Conservation (phyloP, 768 basidiomycete species). For the Favolaschia claudopus region DNA sequence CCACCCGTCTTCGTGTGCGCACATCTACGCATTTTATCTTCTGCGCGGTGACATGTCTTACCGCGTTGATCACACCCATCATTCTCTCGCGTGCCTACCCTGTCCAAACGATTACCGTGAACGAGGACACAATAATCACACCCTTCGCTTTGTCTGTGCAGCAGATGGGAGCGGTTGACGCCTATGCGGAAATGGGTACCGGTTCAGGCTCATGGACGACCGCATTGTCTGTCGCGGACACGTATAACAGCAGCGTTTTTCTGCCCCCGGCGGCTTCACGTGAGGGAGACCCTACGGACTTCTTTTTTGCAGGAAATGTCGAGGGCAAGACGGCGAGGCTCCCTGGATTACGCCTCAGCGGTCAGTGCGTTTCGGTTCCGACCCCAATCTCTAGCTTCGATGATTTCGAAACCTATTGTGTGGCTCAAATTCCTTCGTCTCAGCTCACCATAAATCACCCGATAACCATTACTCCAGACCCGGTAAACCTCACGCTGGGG, state of each 20-base stretch:
- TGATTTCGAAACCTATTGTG: slow-evolving; percentile 6
- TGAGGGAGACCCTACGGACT: slow-evolving; percentile 9
- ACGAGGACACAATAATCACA: slow-evolving; percentile 6
- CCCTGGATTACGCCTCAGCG: slow-evolving; percentile 27
- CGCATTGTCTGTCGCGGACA: slow-evolving; percentile 11
- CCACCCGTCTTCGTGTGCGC: slow-evolving; percentile 13
- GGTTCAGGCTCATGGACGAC: slow-evolving; percentile 27
- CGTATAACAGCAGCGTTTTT: slow-evolving; percentile 25
- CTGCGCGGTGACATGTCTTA: slow-evolving; percentile 26
- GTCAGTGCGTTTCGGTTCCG: slow-evolving; percentile 18
- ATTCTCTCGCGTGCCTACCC: slow-evolving; percentile 27
- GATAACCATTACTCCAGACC: neutral
- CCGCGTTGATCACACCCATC: slow-evolving; percentile 27
- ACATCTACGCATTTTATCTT: slow-evolving; percentile 24
- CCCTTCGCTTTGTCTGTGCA: slow-evolving; percentile 7
- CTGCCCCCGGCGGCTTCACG: slow-evolving; percentile 5
- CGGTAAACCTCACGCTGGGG: neutral
- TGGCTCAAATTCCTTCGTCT: slow-evolving; percentile 10
- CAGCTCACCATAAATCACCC: too few relatives aligned
- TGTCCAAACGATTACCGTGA: slow-evolving; percentile 16
- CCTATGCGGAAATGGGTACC: slow-evolving; percentile 22
- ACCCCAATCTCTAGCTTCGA: neutral
- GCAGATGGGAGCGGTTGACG: slow-evolving; percentile 20
- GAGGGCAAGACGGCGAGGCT: slow-evolving; percentile 15
- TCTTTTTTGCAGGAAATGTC: slow-evolving; percentile 26